Evolutionary conservation across 768 basidiomycete genomes (phyloP), one percentile per base, ranked within the genome.

Genomic region (Russula abietina): DNA sequence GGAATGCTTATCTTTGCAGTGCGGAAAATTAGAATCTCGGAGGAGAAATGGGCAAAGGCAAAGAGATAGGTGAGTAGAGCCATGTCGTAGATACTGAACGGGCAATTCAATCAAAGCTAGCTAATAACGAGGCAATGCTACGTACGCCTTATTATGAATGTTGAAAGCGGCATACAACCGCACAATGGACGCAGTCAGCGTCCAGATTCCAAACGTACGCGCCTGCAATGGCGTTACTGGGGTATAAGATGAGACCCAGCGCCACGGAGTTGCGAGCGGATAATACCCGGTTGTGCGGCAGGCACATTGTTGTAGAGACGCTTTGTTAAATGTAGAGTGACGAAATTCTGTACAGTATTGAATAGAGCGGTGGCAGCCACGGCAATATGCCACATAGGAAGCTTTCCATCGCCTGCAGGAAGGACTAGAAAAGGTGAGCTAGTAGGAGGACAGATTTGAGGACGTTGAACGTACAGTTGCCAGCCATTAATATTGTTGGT

Each of bases 181-280:
- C 54, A 98, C 85, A 51, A 89, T 76, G 26, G 90, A 91, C 9
- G 92, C 84, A 5, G 89, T 87, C 55, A 96, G 73, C 0, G 95
- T 98, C 96, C 96, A 99, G 1, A 84, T 80, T 1, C 83, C 95
- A 71, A 97, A 97, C 5, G 93, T 91, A 51, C 96, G 83, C 41
- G 91, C 89, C 67, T 95, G 91, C 22, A 98, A 80, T 19, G 80
- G 74, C 8, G 92, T 94, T 12, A 99, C 96, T 96, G 74, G 26
- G 58, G 26, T 14, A 26, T 24, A 28, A 9, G 1, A 45, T 63
- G 16, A 54, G 30, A 28, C 8, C 17, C 10, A 54, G 28, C 1
- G 24, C 43, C 12, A 22, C 22, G 24, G 38, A 53, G 26, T 22
- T 59, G 38, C 57, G n/a, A 52, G 19, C 49, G 19, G 17, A 24